Percentiles rank a stretch among this genome's conserved stretches.
phyloP scores from a whole-genome alignment of 345 rosid species.

The Alliaria petiolata region DNA sequence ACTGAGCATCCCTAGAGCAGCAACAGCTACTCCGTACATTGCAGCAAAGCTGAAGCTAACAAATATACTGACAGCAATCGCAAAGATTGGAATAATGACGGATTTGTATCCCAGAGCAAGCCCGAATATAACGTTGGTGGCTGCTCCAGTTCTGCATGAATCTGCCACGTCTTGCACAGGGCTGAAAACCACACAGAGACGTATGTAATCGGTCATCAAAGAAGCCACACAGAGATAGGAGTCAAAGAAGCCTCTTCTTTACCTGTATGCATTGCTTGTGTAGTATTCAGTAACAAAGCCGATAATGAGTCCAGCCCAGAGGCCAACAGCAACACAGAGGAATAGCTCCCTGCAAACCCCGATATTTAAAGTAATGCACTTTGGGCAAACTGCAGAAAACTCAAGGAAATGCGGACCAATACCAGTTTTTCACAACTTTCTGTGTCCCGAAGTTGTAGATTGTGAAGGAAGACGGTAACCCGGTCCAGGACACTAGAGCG shows the following conservation, averaged over 20 bases:
- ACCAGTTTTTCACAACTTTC: constrained; percentile 69
- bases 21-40: constrained; percentile 85
- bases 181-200: constrained; percentile 56
- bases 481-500: constrained; percentile 51
- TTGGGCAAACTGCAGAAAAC: background rate
- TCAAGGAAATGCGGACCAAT: too few species aligned
- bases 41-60: constrained; percentile 82
- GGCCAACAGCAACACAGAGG: constrained; percentile 64
- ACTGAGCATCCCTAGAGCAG: constrained; percentile 78
- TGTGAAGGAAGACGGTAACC: constrained; percentile 53
- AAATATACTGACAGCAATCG: constrained; percentile 64
- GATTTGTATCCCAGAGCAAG: constrained; percentile 90
- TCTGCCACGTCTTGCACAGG: constrained; percentile 99
- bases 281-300: constrained; percentile 67
- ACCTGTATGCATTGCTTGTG: constrained; percentile 80
- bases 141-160: constrained; percentile 91
- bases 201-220: background rate
- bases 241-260: background rate
- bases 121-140: constrained; percentile 83
- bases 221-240: background rate
- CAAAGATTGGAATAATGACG: constrained; percentile 76
- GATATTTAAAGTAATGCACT: background rate
- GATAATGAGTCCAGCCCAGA: constrained; percentile 71
- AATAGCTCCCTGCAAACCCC: constrained; percentile 52
- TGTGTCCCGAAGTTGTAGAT: constrained; percentile 63